phyloP scores from a whole-genome alignment of 192 early-diverging fungal genomes.

The Chytriomyces sp. region DNA sequence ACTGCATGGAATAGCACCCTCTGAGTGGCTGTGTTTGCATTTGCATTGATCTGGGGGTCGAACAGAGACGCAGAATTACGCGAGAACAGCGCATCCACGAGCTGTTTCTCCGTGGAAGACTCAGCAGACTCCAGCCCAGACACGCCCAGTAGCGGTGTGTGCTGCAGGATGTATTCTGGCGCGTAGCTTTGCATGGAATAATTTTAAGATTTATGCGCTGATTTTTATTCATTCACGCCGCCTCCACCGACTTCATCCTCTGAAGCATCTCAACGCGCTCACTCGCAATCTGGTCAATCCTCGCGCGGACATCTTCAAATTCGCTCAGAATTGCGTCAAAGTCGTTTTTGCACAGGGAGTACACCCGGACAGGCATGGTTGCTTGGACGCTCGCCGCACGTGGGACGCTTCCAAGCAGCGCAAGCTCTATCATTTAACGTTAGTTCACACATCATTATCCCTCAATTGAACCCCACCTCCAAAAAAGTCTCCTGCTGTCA shows the following conservation, averaged over 20 bases:
- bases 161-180: constrained; percentile 51
- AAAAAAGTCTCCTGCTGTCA: constrained; percentile 5
- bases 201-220: not conserved
- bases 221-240: not conserved
- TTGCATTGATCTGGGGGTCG: constrained; percentile 21
- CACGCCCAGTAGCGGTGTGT: constrained; percentile 54
- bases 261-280: not conserved
- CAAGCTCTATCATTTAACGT: not conserved
- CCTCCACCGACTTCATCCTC: not conserved
- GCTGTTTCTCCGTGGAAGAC: constrained; percentile 22
- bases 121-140: constrained; percentile 34
- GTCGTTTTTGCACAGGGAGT: not conserved
- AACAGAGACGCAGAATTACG: constrained; percentile 48
- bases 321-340: not conserved
- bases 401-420: not conserved
- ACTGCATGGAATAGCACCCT: no score
- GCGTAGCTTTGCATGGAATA: constrained; percentile 49
- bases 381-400: not conserved
- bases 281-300: not conserved
- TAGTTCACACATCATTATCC: not conserved
- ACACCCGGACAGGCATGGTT: not conserved
- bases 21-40: no score
- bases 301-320: not conserved
- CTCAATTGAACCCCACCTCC: not conserved
- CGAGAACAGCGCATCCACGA: constrained; percentile 39